Base-by-base conservation (phyloP, 1,284 basidiomycete genomes). In the Ceratobasidium sp. region DNA sequence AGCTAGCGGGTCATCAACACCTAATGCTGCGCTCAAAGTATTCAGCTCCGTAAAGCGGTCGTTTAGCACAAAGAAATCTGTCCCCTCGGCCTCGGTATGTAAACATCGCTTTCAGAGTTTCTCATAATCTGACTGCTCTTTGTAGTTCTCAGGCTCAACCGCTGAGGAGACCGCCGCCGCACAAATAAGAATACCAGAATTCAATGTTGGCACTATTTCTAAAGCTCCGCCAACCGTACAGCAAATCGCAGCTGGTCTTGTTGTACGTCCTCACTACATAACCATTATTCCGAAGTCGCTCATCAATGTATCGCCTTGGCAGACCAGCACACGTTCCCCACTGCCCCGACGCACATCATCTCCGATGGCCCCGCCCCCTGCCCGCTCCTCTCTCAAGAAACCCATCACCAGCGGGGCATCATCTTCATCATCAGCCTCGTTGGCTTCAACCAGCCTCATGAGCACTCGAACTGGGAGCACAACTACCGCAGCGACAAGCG, bases 381-480 rank as follows among this genome's bases (percentile, higher is more conserved):
- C 63, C 30, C 63, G 63, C 63, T 66, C 63, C 3, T 66, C 63
- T 4, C 63, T 66, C 32, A 66, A 66, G 54, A 66, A 66, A 35
- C 43, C 63, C 63, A n/a, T 49, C 18, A 41, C 26, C n/a, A 66
- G 63, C 38, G 28, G 38, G 14, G 47, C 63, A 32, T 66, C 63
- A 2, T 21, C 63, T 23, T 47, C 63, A 41, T 66, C 63, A 2
- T 66, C 63, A 21, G 28, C 35, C 2, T 66, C 63, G n/a, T 49
- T 66, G n/a, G 63, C 63, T 23, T 66, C 63, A 14, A 66, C 63
- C 5, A 50, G 44, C 6, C 63, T 66, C 47, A 66, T 66, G 63
- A 66, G 61, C 46, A 63, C 61, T 4, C 61, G 41, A 26, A 63
- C 61, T 8, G 61, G 61, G n/a, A 63, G 63, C 47, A 66, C 63